Percentiles rank a stretch among this genome's conserved stretches.
phyloP scores from a whole-genome alignment of 2,329 filamentous ascomycete genomes.

The Neophaeococcomyces aloes region DNA sequence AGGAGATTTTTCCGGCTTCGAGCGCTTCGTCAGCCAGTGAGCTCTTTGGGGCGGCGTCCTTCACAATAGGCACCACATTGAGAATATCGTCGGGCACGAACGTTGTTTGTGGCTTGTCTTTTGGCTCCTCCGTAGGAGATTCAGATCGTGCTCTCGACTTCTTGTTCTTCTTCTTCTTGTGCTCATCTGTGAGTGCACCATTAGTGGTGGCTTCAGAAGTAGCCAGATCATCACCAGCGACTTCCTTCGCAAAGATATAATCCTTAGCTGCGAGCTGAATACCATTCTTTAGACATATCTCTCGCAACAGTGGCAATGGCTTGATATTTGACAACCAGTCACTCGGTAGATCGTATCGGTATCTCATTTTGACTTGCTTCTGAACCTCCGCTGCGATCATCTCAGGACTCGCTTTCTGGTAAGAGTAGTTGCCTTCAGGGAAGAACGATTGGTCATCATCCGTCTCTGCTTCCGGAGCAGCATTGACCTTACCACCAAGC shows the following conservation, averaged over 20 bases:
- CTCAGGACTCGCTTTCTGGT: slow-evolving; percentile 67
- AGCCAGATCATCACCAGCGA: slow-evolving; percentile 25
- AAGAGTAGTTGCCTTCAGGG: slow-evolving; percentile 68
- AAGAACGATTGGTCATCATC: slow-evolving; percentile 68
- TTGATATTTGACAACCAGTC: slow-evolving; percentile 60
- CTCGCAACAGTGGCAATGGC: slow-evolving; percentile 75
- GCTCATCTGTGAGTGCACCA: slow-evolving; percentile 29
- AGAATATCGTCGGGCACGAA: slow-evolving; percentile 79
- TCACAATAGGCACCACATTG: slow-evolving; percentile 88
- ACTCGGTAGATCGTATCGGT: slow-evolving; percentile 60
- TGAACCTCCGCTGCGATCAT: slow-evolving; percentile 59
- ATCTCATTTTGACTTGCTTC: slow-evolving; percentile 61
- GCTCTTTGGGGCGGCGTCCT: slow-evolving; percentile 86
- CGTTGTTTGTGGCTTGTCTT: slow-evolving; percentile 43
- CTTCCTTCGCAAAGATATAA: slow-evolving; percentile 53
- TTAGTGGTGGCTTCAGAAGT: slow-evolving; percentile 28
- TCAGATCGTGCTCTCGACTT: slow-evolving; percentile 24
- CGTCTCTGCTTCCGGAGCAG: slow-evolving; percentile 65
- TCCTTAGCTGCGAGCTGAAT: slow-evolving; percentile 74
- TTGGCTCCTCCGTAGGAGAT: slow-evolving; percentile 34
- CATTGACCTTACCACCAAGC: slow-evolving; percentile 64
- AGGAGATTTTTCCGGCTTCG: slow-evolving; percentile 91
- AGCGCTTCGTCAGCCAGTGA: slow-evolving; percentile 87
- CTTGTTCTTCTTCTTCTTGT: slow-evolving; percentile 51
- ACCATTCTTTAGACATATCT: slow-evolving; percentile 79